Evolutionary conservation across 2,329 filamentous ascomycete genomes (phyloP).

Genomic region (Fusarium succisae): DNA sequence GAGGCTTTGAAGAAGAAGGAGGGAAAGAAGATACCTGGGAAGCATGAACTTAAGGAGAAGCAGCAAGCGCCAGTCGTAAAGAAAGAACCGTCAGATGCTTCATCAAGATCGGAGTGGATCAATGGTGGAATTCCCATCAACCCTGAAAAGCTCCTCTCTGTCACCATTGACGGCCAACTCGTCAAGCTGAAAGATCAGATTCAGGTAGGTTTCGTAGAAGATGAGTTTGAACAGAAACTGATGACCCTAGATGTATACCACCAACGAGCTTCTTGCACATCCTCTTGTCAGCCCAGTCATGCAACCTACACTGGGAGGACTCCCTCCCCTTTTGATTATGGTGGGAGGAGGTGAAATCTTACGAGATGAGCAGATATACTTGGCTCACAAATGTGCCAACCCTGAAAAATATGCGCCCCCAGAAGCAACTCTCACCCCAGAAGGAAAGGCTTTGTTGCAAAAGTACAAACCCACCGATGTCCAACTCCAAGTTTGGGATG

Average conservation of each 20-base stretch:
- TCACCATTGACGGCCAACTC: constrained; percentile 75
- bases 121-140: constrained; percentile 43
- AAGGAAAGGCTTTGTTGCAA: constrained; percentile 66
- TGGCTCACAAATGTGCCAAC: constrained; percentile 93
- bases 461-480: constrained; percentile 87
- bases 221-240: background rate
- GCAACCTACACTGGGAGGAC: constrained; percentile 87
- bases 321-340: constrained; percentile 88
- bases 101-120: constrained; percentile 39
- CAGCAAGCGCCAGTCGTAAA: constrained; percentile 48
- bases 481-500: constrained; percentile 95
- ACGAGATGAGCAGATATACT: constrained; percentile 92
- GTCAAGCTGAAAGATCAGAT: constrained; percentile 90
- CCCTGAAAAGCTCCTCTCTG: constrained; percentile 59
- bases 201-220: constrained; percentile 65
- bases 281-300: constrained; percentile 90
- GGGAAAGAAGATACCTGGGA: constrained; percentile 32
- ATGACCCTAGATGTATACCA: constrained; percentile 71
- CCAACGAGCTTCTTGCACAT: constrained; percentile 85
- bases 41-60: constrained; percentile 44
- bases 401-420: constrained; percentile 79
- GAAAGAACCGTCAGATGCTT: constrained; percentile 28
- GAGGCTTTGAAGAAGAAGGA: constrained; percentile 56
- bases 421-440: constrained; percentile 69
- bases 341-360: constrained; percentile 89